phyloP scores from a whole-genome alignment of 2,329 filamentous ascomycete genomes.

The Fusarium nygamai region DNA sequence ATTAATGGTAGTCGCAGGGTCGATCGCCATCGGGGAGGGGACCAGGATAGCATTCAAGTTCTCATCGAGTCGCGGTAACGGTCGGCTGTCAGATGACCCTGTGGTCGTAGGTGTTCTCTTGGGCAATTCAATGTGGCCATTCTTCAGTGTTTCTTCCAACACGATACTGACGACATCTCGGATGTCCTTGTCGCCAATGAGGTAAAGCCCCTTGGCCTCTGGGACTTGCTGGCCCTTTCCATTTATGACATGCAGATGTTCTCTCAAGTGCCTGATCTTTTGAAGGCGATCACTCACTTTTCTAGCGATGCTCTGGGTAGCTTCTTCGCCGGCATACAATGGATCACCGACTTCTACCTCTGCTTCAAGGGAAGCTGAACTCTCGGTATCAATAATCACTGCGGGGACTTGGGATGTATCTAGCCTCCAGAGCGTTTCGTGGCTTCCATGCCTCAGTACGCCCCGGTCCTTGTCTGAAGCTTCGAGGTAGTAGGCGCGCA shows the following conservation, averaged over 20 bases:
- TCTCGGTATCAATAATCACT: neutral
- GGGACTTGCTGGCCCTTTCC: conserved; percentile 17
- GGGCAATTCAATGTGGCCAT: neutral
- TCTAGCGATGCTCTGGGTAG: conserved; percentile 20
- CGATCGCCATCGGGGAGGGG: conserved; percentile 36
- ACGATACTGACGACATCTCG: conserved; percentile 37
- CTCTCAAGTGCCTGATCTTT: conserved; percentile 20
- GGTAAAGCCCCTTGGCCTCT: conserved; percentile 30
- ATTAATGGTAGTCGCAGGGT: conserved; percentile 50
- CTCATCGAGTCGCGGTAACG: conserved; percentile 35
- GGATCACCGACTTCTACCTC: neutral
- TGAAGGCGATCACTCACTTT: conserved; percentile 38
- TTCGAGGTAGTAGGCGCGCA: conserved; percentile 14
- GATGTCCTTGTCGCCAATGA: conserved; percentile 38
- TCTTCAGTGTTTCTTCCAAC: conserved; percentile 25
- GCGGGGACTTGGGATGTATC: neutral
- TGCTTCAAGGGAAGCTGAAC: neutral
- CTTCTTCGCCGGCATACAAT: conserved; percentile 13
- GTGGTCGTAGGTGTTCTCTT: conserved; percentile 12
- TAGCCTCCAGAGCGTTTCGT: conserved; percentile 14
- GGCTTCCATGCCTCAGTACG: neutral
- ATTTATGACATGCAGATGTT: conserved; percentile 27
- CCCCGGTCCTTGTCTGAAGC: conserved; percentile 18
- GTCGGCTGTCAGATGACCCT: conserved; percentile 1
- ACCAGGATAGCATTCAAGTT: conserved; percentile 39